Percentiles rank a stretch among this genome's conserved stretches.
Conservation (phyloP, 495 filamentous ascomycete species). For the Lasiosphaeria miniovina region DNA sequence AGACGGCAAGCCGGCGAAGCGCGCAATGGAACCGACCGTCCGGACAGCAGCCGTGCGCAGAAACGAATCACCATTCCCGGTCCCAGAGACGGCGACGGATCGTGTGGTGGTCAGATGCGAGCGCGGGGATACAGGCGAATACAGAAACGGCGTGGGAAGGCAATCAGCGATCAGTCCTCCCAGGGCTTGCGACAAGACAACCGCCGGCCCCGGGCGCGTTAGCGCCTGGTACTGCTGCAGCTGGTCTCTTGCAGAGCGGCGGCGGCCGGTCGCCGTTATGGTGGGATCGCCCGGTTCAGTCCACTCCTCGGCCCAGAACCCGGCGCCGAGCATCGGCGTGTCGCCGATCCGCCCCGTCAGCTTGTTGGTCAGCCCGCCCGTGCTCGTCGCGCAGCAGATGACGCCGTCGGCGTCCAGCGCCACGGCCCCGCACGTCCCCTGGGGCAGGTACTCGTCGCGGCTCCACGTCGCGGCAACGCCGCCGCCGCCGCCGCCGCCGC, state of each 20-base stretch:
- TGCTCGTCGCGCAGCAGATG: constrained; percentile 77
- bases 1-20: constrained; percentile 51
- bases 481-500: constrained; percentile 23
- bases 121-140: constrained; percentile 26
- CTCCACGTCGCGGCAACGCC: constrained; percentile 37
- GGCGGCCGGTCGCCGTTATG: not conserved
- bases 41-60: constrained; percentile 68
- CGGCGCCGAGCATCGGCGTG: constrained; percentile 80
- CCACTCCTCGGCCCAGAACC: constrained; percentile 90
- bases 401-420: constrained; percentile 71
- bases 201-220: constrained; percentile 26
- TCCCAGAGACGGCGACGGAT: constrained; percentile 74
- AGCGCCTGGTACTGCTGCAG: not conserved
- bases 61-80: constrained; percentile 89
- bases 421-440: constrained; percentile 83
- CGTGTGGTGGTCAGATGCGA: constrained; percentile 34
- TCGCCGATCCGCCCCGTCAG: constrained; percentile 81
- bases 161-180: constrained; percentile 50
- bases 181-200: constrained; percentile 40
- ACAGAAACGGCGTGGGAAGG: constrained; percentile 41
- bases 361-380: constrained; percentile 88
- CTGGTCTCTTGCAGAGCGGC: no score
- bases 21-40: constrained; percentile 68
- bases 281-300: constrained; percentile 36
- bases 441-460: constrained; percentile 63